Evolutionary conservation across 148 eudicot species (phyloP).

Genomic region (Fagopyrum esculentum): DNA sequence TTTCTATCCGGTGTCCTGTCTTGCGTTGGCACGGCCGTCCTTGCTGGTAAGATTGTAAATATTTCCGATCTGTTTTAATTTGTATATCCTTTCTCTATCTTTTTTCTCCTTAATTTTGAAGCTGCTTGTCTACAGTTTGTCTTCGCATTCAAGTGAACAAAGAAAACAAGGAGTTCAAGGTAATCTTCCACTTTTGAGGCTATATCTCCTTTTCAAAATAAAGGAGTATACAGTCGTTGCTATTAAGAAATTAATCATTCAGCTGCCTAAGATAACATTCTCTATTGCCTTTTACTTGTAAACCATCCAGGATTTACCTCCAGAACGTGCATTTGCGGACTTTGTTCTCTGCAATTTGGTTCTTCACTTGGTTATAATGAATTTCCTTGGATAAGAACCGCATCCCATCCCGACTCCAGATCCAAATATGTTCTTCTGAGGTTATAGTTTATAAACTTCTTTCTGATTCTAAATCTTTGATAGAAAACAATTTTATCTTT

Average conservation of each 20-base stretch:
- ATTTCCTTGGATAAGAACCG: conserved; percentile 47
- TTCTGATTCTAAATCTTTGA: neutral
- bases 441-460: neutral
- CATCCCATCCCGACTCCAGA: neutral
- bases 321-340: conserved; percentile 63
- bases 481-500: neutral
- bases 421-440: neutral
- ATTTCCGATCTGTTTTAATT: neutral
- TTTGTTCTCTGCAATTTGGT: conserved; percentile 63
- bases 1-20: conserved; percentile 70
- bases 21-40: conserved; percentile 65
- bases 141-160: conserved; percentile 73
- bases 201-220: neutral
- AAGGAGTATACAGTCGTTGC: neutral
- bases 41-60: conserved; percentile 40
- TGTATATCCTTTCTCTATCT: neutral
- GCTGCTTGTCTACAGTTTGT: conserved; percentile 30
- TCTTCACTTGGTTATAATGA: conserved; percentile 65
- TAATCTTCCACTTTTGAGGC: conserved; percentile 15
- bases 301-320: conserved; percentile 55
- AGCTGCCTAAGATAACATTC: neutral
- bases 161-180: conserved; percentile 80
- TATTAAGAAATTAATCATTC: neutral
- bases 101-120: neutral
- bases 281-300: neutral